Evolutionary conservation across 768 basidiomycete genomes (phyloP), one percentile per base, ranked within the genome.

Genomic region (Coprinopsis strossmayeri): DNA sequence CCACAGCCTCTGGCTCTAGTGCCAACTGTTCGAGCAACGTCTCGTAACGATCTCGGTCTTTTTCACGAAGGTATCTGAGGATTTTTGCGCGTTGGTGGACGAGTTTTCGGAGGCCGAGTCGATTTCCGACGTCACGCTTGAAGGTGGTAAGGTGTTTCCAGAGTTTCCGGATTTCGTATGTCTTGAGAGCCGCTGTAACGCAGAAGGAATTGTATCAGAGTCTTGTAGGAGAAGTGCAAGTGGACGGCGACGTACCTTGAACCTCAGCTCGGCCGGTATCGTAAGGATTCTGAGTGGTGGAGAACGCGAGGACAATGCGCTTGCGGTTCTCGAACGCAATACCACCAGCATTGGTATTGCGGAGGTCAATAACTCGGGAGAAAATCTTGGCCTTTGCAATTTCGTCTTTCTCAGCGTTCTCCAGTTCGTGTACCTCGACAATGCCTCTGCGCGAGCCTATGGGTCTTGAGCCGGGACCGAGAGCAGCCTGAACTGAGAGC

Each of bases 201-300:
- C n/a, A 52, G 21, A 26, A 43, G 18, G 3, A 44, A 34, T 5
- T 32, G 9, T 15, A 32, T 15, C 30, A 32, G 7, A 7, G 7
- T 7, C 15, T 32, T 32, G 9, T 32, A 32, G 15, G 15, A 32
- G 9, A 15, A 32, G 30, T n/a, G n/a, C n/a, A n/a, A n/a, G n/a
- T n/a, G 34, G 30, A 45, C 2, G 34, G 34, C 44, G 34, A 56
- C 79, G 51, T 60, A 91, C 94, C 91, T 76, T 96, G 94, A 0
- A 96, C 93, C 59, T 92, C 91, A 1, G 89, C 75, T 34, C 87
- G 72, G 34, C 93, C 94, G 0, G 92, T 72, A 63, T 94, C 88
- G 50, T 75, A 79, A 20, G 76, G 76, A 54, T 78, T 84, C 44
- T 72, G 73, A 0, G 77, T 73, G 5, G 74, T 70, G 0, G 93